Conservation (phyloP, 1,139 yeast species). For the Scheffersomyces insectosa region DNA sequence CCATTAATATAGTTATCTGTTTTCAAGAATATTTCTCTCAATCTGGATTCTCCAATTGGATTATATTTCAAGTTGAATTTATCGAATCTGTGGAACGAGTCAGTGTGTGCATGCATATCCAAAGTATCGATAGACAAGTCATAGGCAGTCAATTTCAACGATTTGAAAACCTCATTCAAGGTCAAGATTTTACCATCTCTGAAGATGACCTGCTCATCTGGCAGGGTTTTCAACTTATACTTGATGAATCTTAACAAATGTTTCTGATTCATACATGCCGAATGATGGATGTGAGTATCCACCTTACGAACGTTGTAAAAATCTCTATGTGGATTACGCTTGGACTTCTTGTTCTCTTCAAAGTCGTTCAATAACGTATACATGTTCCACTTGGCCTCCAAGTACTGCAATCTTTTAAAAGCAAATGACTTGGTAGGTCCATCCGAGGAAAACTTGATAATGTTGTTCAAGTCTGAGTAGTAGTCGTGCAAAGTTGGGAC, state of each 20-base stretch:
- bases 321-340: conserved; percentile 83
- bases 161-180: conserved; percentile 81
- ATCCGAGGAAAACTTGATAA: conserved; percentile 75
- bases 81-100: conserved; percentile 96
- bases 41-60: conserved; percentile 96
- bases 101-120: conserved; percentile 99
- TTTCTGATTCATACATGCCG: conserved; percentile 99
- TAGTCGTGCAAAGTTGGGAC: conserved; percentile 82
- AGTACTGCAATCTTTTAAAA: conserved; percentile 84
- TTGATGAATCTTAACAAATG: conserved; percentile 92
- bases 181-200: conserved; percentile 94
- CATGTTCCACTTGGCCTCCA: conserved; percentile 96
- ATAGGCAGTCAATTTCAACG: conserved; percentile 87
- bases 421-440: conserved; percentile 99
- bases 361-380: conserved; percentile 86
- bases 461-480: conserved; percentile 75
- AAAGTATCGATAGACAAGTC: conserved; percentile 94
- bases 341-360: conserved; percentile 84
- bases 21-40: conserved; percentile 92
- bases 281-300: conserved; percentile 98
- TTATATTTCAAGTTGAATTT: conserved; percentile 96
- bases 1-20: conserved; percentile 94
- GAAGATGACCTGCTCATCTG: conserved; percentile 86
- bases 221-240: conserved; percentile 64
- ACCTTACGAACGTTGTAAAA: conserved; percentile 98